These are phyloP conservation scores for Hanseniaspora jakobsenii DNA, from an alignment of 805 yeast species.

Conservation along the genomic window DNA sequence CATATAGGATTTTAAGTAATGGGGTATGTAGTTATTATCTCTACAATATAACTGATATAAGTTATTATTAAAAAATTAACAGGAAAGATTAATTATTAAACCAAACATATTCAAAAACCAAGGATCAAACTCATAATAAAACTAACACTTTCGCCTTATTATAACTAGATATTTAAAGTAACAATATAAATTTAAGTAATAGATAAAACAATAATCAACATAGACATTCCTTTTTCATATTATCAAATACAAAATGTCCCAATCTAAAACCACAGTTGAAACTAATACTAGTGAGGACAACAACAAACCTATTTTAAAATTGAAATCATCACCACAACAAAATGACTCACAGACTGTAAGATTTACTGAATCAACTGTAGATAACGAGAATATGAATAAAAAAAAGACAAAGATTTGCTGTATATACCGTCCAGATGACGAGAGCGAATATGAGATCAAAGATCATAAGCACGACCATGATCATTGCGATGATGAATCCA, in stretches of 20 bases:
- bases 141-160: no score
- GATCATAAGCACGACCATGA: slow-evolving; percentile 19
- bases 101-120: no score
- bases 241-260: not conserved
- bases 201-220: no score
- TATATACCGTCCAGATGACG: slow-evolving; percentile 63
- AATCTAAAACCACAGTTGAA: not conserved
- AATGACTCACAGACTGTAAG: slow-evolving; percentile 41
- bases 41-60: no score
- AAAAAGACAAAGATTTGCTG: slow-evolving; percentile 89
- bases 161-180: no score
- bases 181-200: no score
- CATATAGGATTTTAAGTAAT: no score
- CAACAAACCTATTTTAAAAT: not conserved
- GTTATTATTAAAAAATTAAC: no score
- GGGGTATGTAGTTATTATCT: no score
- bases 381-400: slow-evolving; percentile 77
- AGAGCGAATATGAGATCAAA: slow-evolving; percentile 27
- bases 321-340: not conserved
- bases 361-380: slow-evolving; percentile 80
- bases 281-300: not conserved
- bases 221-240: no score
- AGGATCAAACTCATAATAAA: no score
- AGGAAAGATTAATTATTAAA: no score
- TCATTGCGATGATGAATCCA: slow-evolving; percentile 9